phyloP scores from a whole-genome alignment of 345 rosid species.

The Brassica nigra region DNA sequence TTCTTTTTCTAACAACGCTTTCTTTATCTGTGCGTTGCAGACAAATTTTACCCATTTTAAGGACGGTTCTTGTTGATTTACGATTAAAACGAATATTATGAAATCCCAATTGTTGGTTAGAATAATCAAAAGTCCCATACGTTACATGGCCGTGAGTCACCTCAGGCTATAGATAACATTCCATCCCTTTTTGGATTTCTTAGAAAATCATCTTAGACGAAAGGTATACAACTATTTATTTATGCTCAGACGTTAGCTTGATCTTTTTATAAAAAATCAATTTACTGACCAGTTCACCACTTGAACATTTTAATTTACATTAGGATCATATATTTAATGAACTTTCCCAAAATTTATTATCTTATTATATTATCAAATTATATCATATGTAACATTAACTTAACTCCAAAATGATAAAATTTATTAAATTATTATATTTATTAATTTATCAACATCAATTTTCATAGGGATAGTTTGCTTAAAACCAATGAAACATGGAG shows the following conservation, averaged over 20 bases:
- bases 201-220: background rate
- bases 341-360: no score
- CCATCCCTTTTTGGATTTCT: background rate
- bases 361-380: no score
- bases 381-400: no score
- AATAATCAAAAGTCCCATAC: background rate
- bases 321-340: no score
- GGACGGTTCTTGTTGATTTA: conserved; percentile 19
- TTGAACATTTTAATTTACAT: no score
- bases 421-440: no score
- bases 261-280: background rate
- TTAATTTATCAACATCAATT: no score
- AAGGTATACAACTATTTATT: background rate
- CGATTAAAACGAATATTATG: background rate
- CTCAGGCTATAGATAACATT: conserved; percentile 19
- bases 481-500: no score
- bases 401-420: no score
- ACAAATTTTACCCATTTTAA: conserved; percentile 12
- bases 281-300: background rate
- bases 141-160: conserved; percentile 36
- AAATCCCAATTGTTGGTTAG: background rate
- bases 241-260: background rate
- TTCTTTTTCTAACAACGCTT: background rate
- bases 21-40: background rate
- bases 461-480: no score